Percentiles rank a stretch among this genome's conserved stretches.
Evolutionary conservation across 2,329 filamentous ascomycete genomes (phyloP).

Genomic region (Fusarium aywerte): DNA sequence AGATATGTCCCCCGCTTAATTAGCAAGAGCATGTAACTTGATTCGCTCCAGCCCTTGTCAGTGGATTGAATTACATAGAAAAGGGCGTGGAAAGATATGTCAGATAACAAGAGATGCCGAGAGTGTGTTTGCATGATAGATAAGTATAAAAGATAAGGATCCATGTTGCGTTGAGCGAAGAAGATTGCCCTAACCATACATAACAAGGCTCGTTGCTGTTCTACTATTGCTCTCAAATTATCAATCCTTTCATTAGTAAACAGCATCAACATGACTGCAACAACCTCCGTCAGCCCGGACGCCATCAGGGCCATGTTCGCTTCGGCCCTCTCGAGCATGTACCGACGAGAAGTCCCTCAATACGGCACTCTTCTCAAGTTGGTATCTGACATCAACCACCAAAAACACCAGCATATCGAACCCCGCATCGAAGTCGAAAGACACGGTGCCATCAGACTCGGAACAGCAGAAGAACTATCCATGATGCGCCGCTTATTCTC

Average conservation of each 20-base stretch:
- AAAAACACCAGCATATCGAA: background rate
- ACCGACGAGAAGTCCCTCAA: conserved; percentile 50
- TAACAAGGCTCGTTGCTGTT: no score
- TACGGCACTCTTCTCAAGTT: conserved; percentile 50
- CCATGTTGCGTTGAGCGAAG: background rate
- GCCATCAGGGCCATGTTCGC: conserved; percentile 42
- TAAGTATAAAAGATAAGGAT: conserved; percentile 11
- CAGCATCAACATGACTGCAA: conserved; percentile 1
- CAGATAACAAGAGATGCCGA: background rate
- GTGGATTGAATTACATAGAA: conserved; percentile 13
- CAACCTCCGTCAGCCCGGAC: conserved; percentile 16
- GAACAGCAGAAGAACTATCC: conserved; percentile 56
- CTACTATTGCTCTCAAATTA: fast-evolving
- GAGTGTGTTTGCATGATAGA: background rate
- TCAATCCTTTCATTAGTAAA: background rate
- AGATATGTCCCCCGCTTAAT: conserved; percentile 3
- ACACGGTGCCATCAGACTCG: conserved; percentile 62
- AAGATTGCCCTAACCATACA: background rate
- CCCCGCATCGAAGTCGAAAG: conserved; percentile 41
- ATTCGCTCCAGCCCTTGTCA: conserved; percentile 8
- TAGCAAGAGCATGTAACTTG: background rate
- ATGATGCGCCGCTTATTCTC: conserved; percentile 58
- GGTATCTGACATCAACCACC: conserved; percentile 45
- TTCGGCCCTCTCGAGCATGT: conserved; percentile 51
- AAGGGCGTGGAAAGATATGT: conserved; percentile 12